Evolutionary conservation across 768 basidiomycete genomes (phyloP).

Genomic region (Cytidiella melzeri): DNA sequence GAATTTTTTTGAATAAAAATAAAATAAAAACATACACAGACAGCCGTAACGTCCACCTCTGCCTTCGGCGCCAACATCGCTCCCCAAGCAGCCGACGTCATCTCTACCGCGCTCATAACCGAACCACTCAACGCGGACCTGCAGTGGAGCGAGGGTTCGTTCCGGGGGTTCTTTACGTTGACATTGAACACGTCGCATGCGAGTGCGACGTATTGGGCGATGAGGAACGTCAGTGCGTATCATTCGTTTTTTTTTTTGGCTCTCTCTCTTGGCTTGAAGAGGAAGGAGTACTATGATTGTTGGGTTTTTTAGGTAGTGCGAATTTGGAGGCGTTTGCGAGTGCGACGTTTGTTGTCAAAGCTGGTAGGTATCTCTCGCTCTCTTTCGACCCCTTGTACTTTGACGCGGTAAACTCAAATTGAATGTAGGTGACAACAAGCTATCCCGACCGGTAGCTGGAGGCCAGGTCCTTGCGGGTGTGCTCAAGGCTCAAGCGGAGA

Average conservation of each 20-base stretch:
- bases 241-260: no score
- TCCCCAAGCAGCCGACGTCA: slow-evolving; percentile 33
- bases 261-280: no score
- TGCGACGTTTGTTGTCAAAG: slow-evolving; percentile 36
- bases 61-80: slow-evolving; percentile 36
- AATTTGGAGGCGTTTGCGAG: slow-evolving; percentile 41
- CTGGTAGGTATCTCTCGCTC: slow-evolving; percentile 11
- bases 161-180: slow-evolving; percentile 54
- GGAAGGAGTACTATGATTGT: no score
- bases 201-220: slow-evolving; percentile 50
- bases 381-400: neutral
- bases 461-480: slow-evolving; percentile 40
- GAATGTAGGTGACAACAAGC: slow-evolving; percentile 37
- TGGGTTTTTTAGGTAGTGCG: slow-evolving; percentile 30
- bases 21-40: neutral
- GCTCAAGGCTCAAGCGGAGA: slow-evolving; percentile 25
- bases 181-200: slow-evolving; percentile 38
- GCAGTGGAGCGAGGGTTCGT: slow-evolving; percentile 57
- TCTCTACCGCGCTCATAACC: slow-evolving; percentile 32
- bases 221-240: slow-evolving; percentile 40
- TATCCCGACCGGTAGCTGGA: slow-evolving; percentile 44
- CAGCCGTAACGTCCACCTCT: slow-evolving; percentile 43
- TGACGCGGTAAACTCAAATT: neutral
- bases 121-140: slow-evolving; percentile 37
- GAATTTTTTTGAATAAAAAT: no score